Conservation (phyloP, 78 protist genomes). For the Emiliania huxleyi region DNA sequence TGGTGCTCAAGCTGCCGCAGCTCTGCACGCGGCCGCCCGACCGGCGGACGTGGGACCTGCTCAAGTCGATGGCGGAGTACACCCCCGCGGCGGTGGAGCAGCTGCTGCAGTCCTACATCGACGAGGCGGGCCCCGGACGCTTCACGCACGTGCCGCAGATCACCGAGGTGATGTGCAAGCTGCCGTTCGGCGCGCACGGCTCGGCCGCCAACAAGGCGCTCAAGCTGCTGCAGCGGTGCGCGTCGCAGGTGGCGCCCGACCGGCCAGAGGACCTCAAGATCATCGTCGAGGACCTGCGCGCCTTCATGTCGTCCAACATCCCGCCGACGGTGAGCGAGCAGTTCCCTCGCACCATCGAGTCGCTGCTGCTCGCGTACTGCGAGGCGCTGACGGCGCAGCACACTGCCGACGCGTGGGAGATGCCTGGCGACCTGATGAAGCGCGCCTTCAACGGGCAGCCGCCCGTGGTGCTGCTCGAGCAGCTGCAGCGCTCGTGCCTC, state of each 20-base stretch:
- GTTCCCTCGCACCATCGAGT: not conserved
- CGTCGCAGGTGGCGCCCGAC: not conserved
- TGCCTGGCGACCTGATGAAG: not conserved
- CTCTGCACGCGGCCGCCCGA: not conserved
- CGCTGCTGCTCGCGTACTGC: not conserved
- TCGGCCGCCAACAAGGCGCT: not conserved
- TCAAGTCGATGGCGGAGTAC: not conserved
- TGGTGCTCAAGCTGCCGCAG: not conserved
- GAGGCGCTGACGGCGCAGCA: not conserved
- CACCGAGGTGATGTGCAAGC: not conserved
- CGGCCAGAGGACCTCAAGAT: not conserved
- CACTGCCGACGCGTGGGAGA: not conserved
- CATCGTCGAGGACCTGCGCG: not conserved
- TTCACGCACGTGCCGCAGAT: conserved; percentile 1
- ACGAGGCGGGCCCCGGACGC: not conserved
- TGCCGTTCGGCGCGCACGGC: not conserved
- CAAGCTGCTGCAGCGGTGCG: not conserved
- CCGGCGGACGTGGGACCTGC: not conserved
- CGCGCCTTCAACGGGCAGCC: not conserved
- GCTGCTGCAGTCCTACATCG: not conserved
- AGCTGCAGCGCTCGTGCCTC: not conserved
- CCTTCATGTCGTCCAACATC: not conserved
- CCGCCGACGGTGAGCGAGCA: not conserved
- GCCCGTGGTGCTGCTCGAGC: not conserved
- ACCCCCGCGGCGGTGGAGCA: not conserved